A percentile compares a stretch with the other conserved stretches of the same genome.
These are phyloP conservation scores for Epichloe baconii DNA, from an alignment of 2,329 filamentous ascomycete genomes.

Conservation along the genomic window DNA sequence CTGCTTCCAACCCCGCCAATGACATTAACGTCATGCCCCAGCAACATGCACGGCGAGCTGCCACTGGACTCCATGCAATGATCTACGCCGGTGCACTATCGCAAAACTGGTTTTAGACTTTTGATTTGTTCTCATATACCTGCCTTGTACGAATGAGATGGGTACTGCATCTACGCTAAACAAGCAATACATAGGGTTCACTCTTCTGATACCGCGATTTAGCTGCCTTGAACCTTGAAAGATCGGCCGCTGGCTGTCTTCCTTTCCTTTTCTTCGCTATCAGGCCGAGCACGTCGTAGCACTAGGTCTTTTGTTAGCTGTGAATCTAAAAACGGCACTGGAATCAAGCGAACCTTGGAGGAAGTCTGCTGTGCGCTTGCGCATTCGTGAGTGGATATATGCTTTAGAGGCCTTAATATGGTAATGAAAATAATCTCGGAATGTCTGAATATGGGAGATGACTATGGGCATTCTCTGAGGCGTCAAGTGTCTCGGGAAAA, in stretches of 20 bases:
- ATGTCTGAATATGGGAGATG: constrained; percentile 98
- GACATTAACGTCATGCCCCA: too few species aligned
- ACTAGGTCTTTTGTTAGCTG: constrained; percentile 40
- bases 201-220: neutral
- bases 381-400: constrained; percentile 97
- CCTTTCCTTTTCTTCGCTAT: constrained; percentile 91
- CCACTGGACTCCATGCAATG: too few species aligned
- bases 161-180: constrained; percentile 1
- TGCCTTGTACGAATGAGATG: neutral
- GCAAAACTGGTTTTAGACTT: neutral
- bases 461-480: constrained; percentile 83
- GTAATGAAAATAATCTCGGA: constrained; percentile 99
- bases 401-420: constrained; percentile 99
- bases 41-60: too few species aligned
- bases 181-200: neutral
- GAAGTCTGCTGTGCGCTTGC: constrained; percentile 94
- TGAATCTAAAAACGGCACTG: neutral
- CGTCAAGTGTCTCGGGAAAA: constrained; percentile 91
- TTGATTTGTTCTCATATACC: neutral
- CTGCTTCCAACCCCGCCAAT: too few species aligned
- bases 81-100: too few species aligned
- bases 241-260: constrained; percentile 96
- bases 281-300: constrained; percentile 86
- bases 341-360: constrained; percentile 63
- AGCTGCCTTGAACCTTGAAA: constrained; percentile 49